Evolutionary conservation across 2,329 filamentous ascomycete species (phyloP).

Genomic region (Colletotrichum zoysiae): DNA sequence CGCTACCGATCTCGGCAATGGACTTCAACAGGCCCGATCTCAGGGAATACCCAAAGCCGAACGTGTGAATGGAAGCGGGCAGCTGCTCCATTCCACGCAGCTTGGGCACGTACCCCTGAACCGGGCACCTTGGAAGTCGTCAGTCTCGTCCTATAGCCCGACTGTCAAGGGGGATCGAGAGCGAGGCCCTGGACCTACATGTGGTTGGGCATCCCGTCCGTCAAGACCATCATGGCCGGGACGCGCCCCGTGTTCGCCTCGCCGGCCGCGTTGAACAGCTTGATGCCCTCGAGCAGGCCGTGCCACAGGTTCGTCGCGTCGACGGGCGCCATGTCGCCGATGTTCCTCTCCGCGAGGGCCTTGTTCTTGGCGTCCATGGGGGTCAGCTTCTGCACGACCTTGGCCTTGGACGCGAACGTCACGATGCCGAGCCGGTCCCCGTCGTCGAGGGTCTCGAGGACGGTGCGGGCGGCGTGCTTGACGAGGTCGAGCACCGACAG

Average conservation of each 20-base stretch:
- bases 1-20: slow-evolving; percentile 68
- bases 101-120: slow-evolving; percentile 67
- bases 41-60: slow-evolving; percentile 66
- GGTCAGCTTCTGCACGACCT: slow-evolving; percentile 59
- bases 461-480: slow-evolving; percentile 70
- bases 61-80: slow-evolving; percentile 63
- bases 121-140: slow-evolving; percentile 54
- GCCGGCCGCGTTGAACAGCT: slow-evolving; percentile 56
- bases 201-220: slow-evolving; percentile 67
- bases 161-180: neutral
- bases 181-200: slow-evolving; percentile 52
- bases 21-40: slow-evolving; percentile 68
- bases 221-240: slow-evolving; percentile 66
- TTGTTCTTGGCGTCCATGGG: slow-evolving; percentile 64
- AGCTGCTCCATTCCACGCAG: slow-evolving; percentile 57
- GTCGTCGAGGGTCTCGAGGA: slow-evolving; percentile 67
- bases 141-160: neutral
- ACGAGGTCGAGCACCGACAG: slow-evolving; percentile 69
- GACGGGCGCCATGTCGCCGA: slow-evolving; percentile 56
- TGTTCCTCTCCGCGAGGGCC: slow-evolving; percentile 52
- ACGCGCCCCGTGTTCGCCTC: slow-evolving; percentile 53
- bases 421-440: slow-evolving; percentile 69
- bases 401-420: slow-evolving; percentile 60
- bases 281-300: slow-evolving; percentile 64
- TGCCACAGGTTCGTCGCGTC: slow-evolving; percentile 69